phyloP scores from a whole-genome alignment of 73 alveolate genomes.

The Paramecium primaurelia region DNA sequence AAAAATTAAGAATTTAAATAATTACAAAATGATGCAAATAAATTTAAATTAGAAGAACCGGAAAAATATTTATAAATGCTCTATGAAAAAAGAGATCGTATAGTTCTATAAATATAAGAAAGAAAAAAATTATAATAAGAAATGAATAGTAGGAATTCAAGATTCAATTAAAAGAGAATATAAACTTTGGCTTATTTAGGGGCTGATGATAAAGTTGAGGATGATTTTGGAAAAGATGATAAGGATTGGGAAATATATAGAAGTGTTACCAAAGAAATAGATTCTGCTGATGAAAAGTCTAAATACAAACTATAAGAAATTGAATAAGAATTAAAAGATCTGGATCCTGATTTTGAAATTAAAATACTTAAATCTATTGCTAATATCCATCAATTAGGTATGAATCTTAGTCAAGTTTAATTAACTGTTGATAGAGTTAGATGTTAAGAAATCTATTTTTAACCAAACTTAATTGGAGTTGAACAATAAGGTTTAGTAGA shows the following conservation, averaged over 20 bases:
- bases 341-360: constrained; percentile 29
- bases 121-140: not conserved
- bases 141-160: not conserved
- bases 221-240: constrained; percentile 41
- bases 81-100: constrained; percentile 14
- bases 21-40: constrained; percentile 8
- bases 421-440: constrained; percentile 36
- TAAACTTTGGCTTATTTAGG: constrained; percentile 25
- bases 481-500: constrained; percentile 31
- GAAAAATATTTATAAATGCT: constrained; percentile 28
- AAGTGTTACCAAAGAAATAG: not conserved
- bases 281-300: constrained; percentile 37
- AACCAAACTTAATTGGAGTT: constrained; percentile 2
- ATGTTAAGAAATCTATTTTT: constrained; percentile 38
- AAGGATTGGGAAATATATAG: constrained; percentile 48
- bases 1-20: constrained; percentile 24
- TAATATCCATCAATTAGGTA: constrained; percentile 1
- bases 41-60: constrained; percentile 41
- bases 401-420: not conserved
- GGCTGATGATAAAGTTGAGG: not conserved
- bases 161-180: constrained; percentile 35
- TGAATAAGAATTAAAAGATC: constrained; percentile 3
- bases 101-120: not conserved
- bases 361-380: constrained; percentile 33
- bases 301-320: constrained; percentile 10